Evolutionary conservation across 1,284 basidiomycete species (phyloP).

Genomic region (Chalciporus sp.): DNA sequence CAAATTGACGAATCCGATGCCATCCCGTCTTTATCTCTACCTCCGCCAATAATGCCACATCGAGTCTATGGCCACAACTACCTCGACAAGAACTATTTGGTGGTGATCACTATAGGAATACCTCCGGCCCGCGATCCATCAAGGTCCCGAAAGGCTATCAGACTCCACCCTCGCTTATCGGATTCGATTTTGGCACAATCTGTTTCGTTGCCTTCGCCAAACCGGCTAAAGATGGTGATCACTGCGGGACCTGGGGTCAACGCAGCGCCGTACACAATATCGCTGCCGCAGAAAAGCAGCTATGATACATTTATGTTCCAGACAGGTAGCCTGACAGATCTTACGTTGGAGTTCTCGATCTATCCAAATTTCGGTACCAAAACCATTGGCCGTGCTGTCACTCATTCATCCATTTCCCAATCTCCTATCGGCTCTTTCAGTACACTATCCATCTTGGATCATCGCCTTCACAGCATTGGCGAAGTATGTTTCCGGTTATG

Average conservation of each 20-base stretch:
- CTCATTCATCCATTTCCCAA: slow-evolving; percentile 77
- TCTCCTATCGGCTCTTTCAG: slow-evolving; percentile 52
- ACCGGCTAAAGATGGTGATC: slow-evolving; percentile 95
- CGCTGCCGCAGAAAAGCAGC: slow-evolving; percentile 82
- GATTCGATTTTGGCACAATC: slow-evolving; percentile 52
- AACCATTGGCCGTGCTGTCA: slow-evolving; percentile 92
- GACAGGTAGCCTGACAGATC: slow-evolving; percentile 61
- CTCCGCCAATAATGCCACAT: slow-evolving; percentile 98
- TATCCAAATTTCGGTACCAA: slow-evolving; percentile 99
- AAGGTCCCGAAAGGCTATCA: slow-evolving; percentile 47
- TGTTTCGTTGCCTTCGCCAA: slow-evolving; percentile 63
- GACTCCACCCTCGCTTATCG: slow-evolving; percentile 69
- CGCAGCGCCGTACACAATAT: slow-evolving; percentile 86
- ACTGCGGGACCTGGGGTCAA: slow-evolving; percentile 76
- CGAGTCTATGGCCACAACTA: slow-evolving; percentile 91
- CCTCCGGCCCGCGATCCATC: slow-evolving; percentile 42
- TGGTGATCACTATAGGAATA: slow-evolving; percentile 88
- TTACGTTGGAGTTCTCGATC: slow-evolving; percentile 91
- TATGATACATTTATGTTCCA: slow-evolving; percentile 91
- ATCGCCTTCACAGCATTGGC: slow-evolving; percentile 91
- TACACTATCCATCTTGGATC: slow-evolving; percentile 84
- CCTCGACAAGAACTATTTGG: slow-evolving; percentile 85
- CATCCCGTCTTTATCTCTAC: slow-evolving; percentile 92
- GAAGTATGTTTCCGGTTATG: slow-evolving; percentile 57
- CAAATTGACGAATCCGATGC: slow-evolving; percentile 68